Evolutionary conservation across 345 rosid species (phyloP).

Genomic region (Rhizophora apiculata): DNA sequence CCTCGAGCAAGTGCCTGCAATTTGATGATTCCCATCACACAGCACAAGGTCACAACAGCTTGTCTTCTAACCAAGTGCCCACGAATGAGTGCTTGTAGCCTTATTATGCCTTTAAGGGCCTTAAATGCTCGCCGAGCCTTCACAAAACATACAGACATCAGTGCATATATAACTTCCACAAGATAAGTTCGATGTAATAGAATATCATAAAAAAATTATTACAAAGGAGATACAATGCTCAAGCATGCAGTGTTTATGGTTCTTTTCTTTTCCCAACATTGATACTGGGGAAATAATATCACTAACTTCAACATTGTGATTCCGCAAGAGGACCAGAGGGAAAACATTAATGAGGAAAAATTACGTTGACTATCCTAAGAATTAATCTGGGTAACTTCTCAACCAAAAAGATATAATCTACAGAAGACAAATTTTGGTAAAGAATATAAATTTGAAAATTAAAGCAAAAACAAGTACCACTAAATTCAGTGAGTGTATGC

Average conservation of each 20-base stretch:
- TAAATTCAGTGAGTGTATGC: too few relatives aligned
- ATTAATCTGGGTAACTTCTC: too few relatives aligned
- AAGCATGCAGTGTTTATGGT: not conserved
- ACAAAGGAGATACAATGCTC: not conserved
- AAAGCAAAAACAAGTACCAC: too few relatives aligned
- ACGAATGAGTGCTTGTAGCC: constrained; percentile 94
- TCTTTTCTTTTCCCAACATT: too few relatives aligned
- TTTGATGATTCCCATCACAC: constrained; percentile 78
- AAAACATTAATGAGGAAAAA: too few relatives aligned
- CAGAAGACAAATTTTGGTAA: not conserved
- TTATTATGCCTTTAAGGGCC: constrained; percentile 93
- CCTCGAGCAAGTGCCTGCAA: constrained; percentile 82
- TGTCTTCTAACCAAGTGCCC: constrained; percentile 96
- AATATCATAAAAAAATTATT: not conserved
- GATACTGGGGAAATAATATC: too few relatives aligned
- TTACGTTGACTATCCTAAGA: too few relatives aligned
- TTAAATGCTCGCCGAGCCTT: constrained; percentile 96
- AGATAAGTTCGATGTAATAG: not conserved
- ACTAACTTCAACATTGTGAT: too few relatives aligned
- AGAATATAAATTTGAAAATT: too few relatives aligned
- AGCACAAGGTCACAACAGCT: constrained; percentile 73
- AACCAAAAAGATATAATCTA: not conserved
- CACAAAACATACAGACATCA: constrained; percentile 35
- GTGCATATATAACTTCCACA: constrained; percentile 12
- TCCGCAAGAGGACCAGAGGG: too few relatives aligned